A percentile compares a stretch with the other conserved stretches of the same genome.
These are phyloP conservation scores for Leptoxyphium fumago DNA, from an alignment of 2,329 filamentous ascomycete genomes.

Conservation along the genomic window DNA sequence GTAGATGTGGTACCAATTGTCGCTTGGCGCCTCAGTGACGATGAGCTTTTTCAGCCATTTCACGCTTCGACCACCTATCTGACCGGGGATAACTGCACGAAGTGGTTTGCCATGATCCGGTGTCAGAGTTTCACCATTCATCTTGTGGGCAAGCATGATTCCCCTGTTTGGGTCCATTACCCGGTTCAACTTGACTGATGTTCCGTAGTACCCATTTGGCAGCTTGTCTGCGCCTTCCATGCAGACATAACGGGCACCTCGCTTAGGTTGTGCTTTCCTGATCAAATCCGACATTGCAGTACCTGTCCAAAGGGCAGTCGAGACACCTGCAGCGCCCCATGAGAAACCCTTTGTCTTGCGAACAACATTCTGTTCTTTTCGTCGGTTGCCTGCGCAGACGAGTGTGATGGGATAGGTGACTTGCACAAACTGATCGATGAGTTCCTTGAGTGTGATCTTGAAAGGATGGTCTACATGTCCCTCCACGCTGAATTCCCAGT, in stretches of 20 bases:
- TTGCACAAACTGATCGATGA: slow-evolving; percentile 62
- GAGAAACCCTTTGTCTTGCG: slow-evolving; percentile 88
- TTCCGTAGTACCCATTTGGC: slow-evolving; percentile 81
- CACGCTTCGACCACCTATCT: slow-evolving; percentile 82
- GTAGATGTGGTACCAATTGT: slow-evolving; percentile 93
- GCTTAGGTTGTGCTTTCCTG: slow-evolving; percentile 48
- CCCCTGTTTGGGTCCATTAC: slow-evolving; percentile 69
- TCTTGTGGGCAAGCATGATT: slow-evolving; percentile 75
- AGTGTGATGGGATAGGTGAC: slow-evolving; percentile 76
- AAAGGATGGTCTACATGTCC: slow-evolving; percentile 72
- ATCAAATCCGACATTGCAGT: slow-evolving; percentile 61
- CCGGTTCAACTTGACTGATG: slow-evolving; percentile 78
- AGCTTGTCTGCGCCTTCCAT: slow-evolving; percentile 80
- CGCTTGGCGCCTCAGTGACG: slow-evolving; percentile 62
- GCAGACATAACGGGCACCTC: slow-evolving; percentile 66
- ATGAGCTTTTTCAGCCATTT: slow-evolving; percentile 83
- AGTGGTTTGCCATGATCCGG: slow-evolving; percentile 81
- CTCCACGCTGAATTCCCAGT: slow-evolving; percentile 74
- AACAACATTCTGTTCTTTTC: slow-evolving; percentile 86
- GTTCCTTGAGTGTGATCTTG: slow-evolving; percentile 53
- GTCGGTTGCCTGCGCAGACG: slow-evolving; percentile 79
- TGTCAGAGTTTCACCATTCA: slow-evolving; percentile 71
- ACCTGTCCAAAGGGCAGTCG: slow-evolving; percentile 78
- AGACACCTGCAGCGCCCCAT: slow-evolving; percentile 78
- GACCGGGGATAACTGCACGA: slow-evolving; percentile 70